Evolutionary conservation across 1,139 yeast species (phyloP), one percentile per base, ranked within the genome.

Genomic region (Schwanniomyces etchellsii): DNA sequence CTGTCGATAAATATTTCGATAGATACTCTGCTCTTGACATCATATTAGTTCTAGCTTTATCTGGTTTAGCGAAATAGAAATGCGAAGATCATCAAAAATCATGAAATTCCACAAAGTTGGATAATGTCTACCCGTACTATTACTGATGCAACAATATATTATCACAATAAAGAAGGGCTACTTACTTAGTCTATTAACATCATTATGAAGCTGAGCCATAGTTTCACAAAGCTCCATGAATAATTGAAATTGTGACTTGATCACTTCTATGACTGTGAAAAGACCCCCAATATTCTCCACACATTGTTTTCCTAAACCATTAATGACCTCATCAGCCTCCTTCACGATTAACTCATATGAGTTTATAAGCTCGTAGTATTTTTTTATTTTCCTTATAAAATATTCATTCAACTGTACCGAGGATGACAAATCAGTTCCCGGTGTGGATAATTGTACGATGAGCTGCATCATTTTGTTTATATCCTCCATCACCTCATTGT

Each of bases 221-320:
- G 79, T 73, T 55, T 88, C 94, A 35, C 96, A 89, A 31, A 88
- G 68, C 46, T 88, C 95, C 89, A 91, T 84, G 56, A 89, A 89
- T 40, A 89, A 65, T 34, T 70, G 67, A 54, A 86, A 86, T 57
- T 89, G 96, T 43, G 82, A 86, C 43, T 80, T 77, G 20, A 91
- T 69, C 1, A 95, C 82, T 28, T 69, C 68, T 17, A 81, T 70
- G 14, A 83, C 67, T 41, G 64, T 66, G 36, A 71, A 70, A 34
- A 81, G 62, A 13, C 76, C 75, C 28, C 74, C 74, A 35, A 65
- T 60, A 5, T 72, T 70, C 39, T 71, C 64, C 36, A 63, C 55
- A 39, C 70, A 56, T 38, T 54, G 57, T 31, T 56, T 59, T 48
- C 71, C 78, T 51, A 65, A 57, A 11, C 63, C 69, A 29, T 46